Evolutionary conservation across 805 yeast genomes (phyloP).

Genomic region (Saturnispora sanitii): DNA sequence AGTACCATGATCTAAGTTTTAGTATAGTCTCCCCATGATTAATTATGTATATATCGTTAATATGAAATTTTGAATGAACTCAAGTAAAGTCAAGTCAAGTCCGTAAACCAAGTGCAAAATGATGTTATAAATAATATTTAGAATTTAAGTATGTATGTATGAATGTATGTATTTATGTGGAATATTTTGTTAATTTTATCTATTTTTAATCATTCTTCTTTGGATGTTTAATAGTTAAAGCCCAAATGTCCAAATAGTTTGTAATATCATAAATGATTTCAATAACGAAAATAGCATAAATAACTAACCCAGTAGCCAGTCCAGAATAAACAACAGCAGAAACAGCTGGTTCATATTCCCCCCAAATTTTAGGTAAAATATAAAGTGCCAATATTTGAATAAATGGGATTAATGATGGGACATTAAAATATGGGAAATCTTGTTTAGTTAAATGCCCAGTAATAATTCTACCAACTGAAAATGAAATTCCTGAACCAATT

Average conservation of each 20-base stretch:
- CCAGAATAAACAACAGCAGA: constrained; percentile 53
- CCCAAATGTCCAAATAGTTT: constrained; percentile 71
- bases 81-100: too few relatives aligned
- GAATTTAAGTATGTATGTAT: not conserved
- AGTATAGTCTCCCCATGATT: not conserved
- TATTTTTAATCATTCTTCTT: constrained; percentile 25
- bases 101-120: too few relatives aligned
- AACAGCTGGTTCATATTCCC: constrained; percentile 34
- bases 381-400: constrained; percentile 33
- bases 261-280: constrained; percentile 78
- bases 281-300: constrained; percentile 62
- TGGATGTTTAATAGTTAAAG: constrained; percentile 74
- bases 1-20: not conserved
- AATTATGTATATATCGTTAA: too few relatives aligned
- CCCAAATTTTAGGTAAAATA: constrained; percentile 30
- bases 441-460: constrained; percentile 77
- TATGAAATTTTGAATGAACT: too few relatives aligned
- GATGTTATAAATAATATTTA: not conserved
- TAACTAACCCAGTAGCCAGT: constrained; percentile 54
- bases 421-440: constrained; percentile 60
- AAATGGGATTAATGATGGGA: constrained; percentile 60
- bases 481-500: constrained; percentile 70
- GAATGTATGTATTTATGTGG: not conserved
- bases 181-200: not conserved
- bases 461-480: constrained; percentile 84